A percentile compares a stretch with the other conserved stretches of the same genome.
Evolutionary conservation across 1,284 basidiomycete species (phyloP).

Genomic region (Meira miltonrushii): DNA sequence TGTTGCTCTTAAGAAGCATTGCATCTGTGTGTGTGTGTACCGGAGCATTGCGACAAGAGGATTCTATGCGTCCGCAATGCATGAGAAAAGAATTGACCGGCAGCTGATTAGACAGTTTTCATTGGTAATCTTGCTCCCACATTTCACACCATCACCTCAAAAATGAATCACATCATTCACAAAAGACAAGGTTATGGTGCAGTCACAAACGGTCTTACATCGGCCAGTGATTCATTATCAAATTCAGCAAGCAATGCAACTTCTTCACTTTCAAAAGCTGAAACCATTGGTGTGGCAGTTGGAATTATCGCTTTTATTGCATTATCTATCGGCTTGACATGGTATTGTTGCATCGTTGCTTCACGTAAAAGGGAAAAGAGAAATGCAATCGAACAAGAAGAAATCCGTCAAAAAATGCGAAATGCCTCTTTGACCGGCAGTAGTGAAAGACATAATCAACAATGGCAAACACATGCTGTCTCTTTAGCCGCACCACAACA

Average conservation of each 20-base stretch:
- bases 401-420: neutral
- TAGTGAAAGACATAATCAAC: too few species aligned
- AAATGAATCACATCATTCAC: neutral
- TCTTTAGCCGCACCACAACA: too few species aligned
- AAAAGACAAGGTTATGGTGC: neutral
- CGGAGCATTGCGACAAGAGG: too few species aligned
- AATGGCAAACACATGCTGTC: too few species aligned
- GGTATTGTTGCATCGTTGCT: neutral
- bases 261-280: neutral
- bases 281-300: neutral
- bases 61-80: too few species aligned
- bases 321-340: neutral
- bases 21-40: too few species aligned
- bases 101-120: too few species aligned
- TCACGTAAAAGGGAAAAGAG: neutral
- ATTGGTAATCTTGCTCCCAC: too few species aligned
- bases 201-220: neutral
- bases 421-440: too few species aligned
- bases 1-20: too few species aligned
- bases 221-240: neutral
- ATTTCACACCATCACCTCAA: too few species aligned
- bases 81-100: too few species aligned
- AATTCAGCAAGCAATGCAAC: neutral
- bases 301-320: neutral
- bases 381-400: conserved; percentile 1